Conservation (phyloP, 2,329 filamentous ascomycete species). For the Trichoderma semiorbis region DNA sequence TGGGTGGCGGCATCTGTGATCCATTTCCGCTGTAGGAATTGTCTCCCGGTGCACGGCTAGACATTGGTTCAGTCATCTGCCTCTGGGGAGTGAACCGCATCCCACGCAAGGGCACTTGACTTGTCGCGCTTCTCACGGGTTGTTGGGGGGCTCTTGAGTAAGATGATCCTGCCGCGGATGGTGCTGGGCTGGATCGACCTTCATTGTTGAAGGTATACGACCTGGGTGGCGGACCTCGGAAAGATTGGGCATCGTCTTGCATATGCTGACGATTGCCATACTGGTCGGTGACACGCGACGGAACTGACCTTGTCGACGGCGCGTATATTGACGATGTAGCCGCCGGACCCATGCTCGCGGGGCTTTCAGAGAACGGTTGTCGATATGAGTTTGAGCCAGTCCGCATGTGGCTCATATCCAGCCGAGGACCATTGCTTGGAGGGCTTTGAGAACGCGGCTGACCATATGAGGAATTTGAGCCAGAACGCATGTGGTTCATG, state of each 20-base stretch:
- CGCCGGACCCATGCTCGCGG: slow-evolving; percentile 27
- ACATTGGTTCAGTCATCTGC: slow-evolving; percentile 45
- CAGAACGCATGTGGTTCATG: slow-evolving; percentile 20
- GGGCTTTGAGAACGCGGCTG: slow-evolving; percentile 30
- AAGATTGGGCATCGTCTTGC: slow-evolving; percentile 7
- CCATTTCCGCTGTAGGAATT: slow-evolving; percentile 28
- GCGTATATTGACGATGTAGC: slow-evolving; percentile 31
- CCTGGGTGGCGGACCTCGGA: not conserved
- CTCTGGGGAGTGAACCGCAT: slow-evolving; percentile 38
- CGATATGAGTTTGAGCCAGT: slow-evolving; percentile 22
- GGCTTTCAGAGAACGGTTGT: slow-evolving; percentile 30
- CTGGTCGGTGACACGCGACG: slow-evolving; percentile 30
- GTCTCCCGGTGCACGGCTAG: slow-evolving; percentile 26
- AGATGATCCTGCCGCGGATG: slow-evolving; percentile 22
- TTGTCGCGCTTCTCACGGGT: slow-evolving; percentile 40
- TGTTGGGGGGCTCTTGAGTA: slow-evolving; percentile 22
- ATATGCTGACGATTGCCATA: slow-evolving; percentile 21
- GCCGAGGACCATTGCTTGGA: slow-evolving; percentile 25
- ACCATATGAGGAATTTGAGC: slow-evolving; percentile 19
- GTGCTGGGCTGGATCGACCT: slow-evolving; percentile 17
- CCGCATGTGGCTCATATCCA: slow-evolving; percentile 20
- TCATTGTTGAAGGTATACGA: slow-evolving; percentile 1
- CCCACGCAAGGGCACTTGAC: slow-evolving; percentile 26
- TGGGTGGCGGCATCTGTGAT: slow-evolving; percentile 26
- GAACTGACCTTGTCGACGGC: slow-evolving; percentile 32